Conservation (phyloP, 768 basidiomycete species). For the Dioszegia aurantiaca region DNA sequence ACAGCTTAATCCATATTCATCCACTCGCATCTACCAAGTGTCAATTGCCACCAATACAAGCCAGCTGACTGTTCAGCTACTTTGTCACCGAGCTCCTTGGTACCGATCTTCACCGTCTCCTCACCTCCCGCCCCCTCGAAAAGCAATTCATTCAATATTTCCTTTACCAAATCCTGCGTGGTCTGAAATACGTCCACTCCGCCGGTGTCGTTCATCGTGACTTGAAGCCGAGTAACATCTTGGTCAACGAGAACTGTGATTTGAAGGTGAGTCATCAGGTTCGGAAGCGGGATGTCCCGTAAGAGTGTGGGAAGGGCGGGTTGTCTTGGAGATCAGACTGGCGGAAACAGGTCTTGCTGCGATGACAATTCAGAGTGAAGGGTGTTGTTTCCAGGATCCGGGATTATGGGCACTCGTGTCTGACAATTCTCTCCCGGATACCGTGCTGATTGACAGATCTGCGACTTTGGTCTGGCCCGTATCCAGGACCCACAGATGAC, state of each 20-base stretch:
- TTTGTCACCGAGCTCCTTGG: constrained; percentile 98
- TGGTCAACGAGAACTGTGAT: constrained; percentile 99
- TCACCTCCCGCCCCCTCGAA: constrained; percentile 93
- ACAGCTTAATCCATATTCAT: too few relatives aligned
- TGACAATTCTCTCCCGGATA: too few relatives aligned
- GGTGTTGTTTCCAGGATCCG: too few relatives aligned
- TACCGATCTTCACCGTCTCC: constrained; percentile 92
- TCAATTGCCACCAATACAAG: not conserved
- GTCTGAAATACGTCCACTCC: constrained; percentile 98
- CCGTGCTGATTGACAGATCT: constrained; percentile 63
- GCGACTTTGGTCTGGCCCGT: constrained; percentile 96
- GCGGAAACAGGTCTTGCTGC: too few relatives aligned
- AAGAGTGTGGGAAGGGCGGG: not conserved
- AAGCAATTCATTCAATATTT: constrained; percentile 99
- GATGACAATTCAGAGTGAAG: too few relatives aligned
- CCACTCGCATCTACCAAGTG: too few relatives aligned
- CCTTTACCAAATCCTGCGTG: constrained; percentile 96
- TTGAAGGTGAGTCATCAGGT: constrained; percentile 65
- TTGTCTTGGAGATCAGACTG: too few relatives aligned
- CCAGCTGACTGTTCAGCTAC: constrained; percentile 62
- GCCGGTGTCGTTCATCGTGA: constrained; percentile 98
- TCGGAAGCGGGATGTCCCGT: not conserved
- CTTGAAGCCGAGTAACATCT: constrained; percentile 98
- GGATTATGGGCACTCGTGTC: too few relatives aligned
- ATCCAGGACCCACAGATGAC: constrained; percentile 99